Percentiles rank a stretch among this genome's conserved stretches.
phyloP scores from a whole-genome alignment of 306 rosid genomes.

The Cucumis sativus region DNA sequence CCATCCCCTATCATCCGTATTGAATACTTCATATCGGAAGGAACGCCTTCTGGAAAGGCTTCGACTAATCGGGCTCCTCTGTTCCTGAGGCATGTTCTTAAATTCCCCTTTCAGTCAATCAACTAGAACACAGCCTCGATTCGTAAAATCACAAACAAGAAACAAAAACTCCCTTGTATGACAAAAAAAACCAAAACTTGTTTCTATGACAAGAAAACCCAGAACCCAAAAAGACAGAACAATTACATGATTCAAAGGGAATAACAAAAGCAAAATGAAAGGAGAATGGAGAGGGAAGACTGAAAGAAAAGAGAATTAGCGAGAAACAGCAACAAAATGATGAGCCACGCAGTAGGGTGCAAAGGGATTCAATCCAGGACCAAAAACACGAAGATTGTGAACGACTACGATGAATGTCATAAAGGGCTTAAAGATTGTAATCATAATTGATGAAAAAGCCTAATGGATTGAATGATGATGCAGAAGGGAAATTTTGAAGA shows the following conservation, averaged over 20 bases:
- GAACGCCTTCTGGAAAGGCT: conserved; percentile 53
- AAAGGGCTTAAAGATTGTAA: conserved; percentile 18
- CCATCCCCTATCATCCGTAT: conserved; percentile 87
- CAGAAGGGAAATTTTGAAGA: not conserved
- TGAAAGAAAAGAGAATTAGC: conserved; percentile 31
- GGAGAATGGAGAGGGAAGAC: not conserved
- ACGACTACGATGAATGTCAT: conserved; percentile 22
- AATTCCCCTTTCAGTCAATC: not conserved
- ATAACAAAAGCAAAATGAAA: not conserved
- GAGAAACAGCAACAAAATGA: conserved; percentile 36
- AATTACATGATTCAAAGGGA: conserved; percentile 24
- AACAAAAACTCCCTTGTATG: not conserved
- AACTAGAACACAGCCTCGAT: not conserved
- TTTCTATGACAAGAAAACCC: not conserved
- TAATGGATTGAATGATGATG: not conserved
- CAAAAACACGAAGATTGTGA: conserved; percentile 74
- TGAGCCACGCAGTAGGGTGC: conserved; percentile 72
- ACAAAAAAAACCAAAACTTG: not conserved
- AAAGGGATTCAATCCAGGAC: conserved; percentile 98
- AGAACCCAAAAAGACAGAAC: not conserved
- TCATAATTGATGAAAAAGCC: conserved; percentile 32
- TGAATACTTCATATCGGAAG: conserved; percentile 29
- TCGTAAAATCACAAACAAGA: conserved; percentile 2
- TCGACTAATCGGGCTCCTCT: conserved; percentile 18
- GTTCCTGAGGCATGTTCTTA: conserved; percentile 30